Conservation (phyloP, 495 filamentous ascomycete species). For the Neurospora sp. region DNA sequence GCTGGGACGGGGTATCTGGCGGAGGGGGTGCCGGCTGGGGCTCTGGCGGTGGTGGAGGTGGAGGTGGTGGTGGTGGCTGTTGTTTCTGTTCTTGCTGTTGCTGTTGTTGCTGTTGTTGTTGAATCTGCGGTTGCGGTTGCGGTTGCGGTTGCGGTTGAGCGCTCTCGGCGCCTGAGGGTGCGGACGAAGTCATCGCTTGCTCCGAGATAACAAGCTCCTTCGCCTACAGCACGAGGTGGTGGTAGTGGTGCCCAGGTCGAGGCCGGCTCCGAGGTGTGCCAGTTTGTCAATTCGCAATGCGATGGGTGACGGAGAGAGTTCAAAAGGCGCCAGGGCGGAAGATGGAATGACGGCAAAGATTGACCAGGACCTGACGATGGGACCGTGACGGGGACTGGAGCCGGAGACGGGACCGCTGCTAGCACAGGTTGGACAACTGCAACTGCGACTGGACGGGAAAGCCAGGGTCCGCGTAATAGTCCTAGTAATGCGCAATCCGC, state of each 20-base stretch:
- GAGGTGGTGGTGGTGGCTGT: neutral
- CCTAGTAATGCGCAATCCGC: neutral
- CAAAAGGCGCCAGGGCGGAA: neutral
- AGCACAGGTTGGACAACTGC: neutral
- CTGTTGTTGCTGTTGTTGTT: neutral
- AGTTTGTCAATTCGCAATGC: neutral
- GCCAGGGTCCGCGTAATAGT: neutral
- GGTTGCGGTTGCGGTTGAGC: neutral
- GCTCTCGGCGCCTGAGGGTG: conserved; percentile 13
- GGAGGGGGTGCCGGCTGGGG: neutral
- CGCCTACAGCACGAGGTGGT: conserved; percentile 10
- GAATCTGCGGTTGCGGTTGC: neutral
- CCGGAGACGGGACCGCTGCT: neutral
- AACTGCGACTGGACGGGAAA: neutral
- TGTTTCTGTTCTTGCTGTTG: neutral
- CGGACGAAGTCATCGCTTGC: conserved; percentile 31
- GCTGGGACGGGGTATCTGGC: neutral
- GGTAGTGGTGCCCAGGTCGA: conserved; percentile 1
- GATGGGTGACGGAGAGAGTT: neutral
- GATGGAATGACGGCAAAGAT: neutral
- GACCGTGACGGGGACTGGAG: neutral
- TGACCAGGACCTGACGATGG: neutral
- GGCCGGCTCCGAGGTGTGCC: neutral
- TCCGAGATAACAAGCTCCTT: conserved; percentile 23
- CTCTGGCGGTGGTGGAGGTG: neutral